Percentiles rank a stretch among this genome's conserved stretches.
Conservation (phyloP, 345 rosid genomes). For the Psidium friedrichsthalianum region DNA sequence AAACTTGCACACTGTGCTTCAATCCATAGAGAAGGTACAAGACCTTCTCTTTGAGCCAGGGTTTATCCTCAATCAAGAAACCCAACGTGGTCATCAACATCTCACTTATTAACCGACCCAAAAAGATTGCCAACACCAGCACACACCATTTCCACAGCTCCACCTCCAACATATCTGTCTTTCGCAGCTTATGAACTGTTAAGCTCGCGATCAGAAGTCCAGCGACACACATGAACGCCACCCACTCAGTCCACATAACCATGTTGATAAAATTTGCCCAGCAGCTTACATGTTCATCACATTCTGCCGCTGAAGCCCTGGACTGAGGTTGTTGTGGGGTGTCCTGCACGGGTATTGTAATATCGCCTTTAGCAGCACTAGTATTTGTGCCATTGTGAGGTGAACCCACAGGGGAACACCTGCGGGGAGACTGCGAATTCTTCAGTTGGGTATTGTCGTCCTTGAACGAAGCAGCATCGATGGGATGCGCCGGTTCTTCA, state of each 20-base stretch:
- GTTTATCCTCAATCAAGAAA: constrained; percentile 43
- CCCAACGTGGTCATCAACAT: constrained; percentile 36
- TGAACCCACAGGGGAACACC: constrained; percentile 19
- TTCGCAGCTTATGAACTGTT: constrained; percentile 16
- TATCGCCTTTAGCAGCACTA: constrained; percentile 9
- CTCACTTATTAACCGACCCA: constrained; percentile 37
- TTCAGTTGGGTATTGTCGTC: constrained; percentile 1
- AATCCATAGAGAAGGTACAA: constrained; percentile 50
- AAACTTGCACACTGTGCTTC: constrained; percentile 41
- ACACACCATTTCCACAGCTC: constrained; percentile 60
- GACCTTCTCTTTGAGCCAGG: constrained; percentile 51
- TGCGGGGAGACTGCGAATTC: constrained; percentile 9
- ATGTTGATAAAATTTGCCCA: constrained; percentile 12
- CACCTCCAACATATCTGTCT: constrained; percentile 28
- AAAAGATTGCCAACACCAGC: constrained; percentile 32
- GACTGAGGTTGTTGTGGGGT: constrained; percentile 38
- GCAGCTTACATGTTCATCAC: constrained; percentile 8
- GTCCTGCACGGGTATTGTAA: constrained; percentile 15
- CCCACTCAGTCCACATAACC: constrained; percentile 17
- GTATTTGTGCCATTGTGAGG: neutral
- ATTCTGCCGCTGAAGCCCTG: constrained; percentile 7
- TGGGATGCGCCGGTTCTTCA: neutral
- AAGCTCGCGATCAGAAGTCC: constrained; percentile 28
- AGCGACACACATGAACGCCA: constrained; percentile 14
- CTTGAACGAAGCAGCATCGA: neutral